Evolutionary conservation across 176 grass and related monocot species (phyloP).

Genomic region (Leersia perrieri): DNA sequence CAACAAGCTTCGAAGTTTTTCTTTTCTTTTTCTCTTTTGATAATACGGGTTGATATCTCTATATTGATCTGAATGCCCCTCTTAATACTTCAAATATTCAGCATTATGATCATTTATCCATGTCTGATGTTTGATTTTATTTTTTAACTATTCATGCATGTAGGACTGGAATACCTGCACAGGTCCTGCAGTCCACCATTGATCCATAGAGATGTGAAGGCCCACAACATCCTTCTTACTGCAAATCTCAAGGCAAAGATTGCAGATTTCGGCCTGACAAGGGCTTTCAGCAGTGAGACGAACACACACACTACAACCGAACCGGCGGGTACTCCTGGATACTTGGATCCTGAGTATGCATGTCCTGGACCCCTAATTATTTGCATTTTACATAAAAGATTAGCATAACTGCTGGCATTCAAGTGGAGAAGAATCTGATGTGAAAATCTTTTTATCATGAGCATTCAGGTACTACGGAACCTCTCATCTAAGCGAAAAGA

Average conservation of each 20-base stretch:
- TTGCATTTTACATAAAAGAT: no score
- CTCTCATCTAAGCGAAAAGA: constrained; percentile 21
- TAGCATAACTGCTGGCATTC: no score
- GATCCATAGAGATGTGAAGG: constrained; percentile 35
- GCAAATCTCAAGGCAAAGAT: constrained; percentile 10
- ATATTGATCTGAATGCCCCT: neutral
- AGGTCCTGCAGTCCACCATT: neutral
- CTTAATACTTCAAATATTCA: neutral
- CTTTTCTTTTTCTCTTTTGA: no score
- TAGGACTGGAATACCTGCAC: constrained; percentile 40
- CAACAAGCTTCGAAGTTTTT: no score
- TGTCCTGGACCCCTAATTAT: no score
- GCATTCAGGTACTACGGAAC: neutral
- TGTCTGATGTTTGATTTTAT: neutral
- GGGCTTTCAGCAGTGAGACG: neutral
- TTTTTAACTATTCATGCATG: neutral
- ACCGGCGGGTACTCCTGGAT: constrained; percentile 7
- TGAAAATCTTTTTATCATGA: no score
- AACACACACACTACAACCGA: neutral
- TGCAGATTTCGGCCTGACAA: constrained; percentile 25
- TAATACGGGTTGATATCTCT: no score
- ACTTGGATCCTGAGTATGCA: constrained; percentile 39
- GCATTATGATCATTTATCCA: neutral
- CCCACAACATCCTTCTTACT: constrained; percentile 15
- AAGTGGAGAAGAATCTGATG: no score